Conservation (phyloP, 805 yeast species). For the Starmerella cellae region DNA sequence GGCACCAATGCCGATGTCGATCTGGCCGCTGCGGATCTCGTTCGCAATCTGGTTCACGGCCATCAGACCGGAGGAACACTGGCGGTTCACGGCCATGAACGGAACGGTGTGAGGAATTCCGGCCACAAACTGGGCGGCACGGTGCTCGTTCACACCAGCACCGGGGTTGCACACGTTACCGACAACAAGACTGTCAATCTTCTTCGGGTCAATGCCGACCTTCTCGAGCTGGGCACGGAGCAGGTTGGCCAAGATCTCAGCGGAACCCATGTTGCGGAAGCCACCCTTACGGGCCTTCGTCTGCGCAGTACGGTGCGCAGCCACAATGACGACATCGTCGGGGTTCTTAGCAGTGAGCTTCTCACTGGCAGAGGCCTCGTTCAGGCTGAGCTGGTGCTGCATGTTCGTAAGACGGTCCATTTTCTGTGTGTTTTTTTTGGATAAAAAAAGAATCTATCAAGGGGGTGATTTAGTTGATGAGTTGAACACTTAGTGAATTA, state of each 20-base stretch:
- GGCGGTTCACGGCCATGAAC: conserved; percentile 79
- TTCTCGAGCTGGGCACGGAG: conserved; percentile 47
- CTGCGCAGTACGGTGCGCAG: conserved; percentile 82
- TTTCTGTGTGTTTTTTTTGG: background rate
- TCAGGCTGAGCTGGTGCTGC: conserved; percentile 25
- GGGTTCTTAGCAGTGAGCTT: conserved; percentile 45
- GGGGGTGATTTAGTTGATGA: background rate
- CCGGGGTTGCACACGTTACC: conserved; percentile 89
- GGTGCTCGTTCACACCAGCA: conserved; percentile 53
- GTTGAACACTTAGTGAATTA: background rate
- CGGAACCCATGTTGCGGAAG: conserved; percentile 71
- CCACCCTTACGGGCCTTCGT: conserved; percentile 79
- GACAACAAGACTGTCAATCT: conserved; percentile 72
- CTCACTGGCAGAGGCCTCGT: conserved; percentile 25
- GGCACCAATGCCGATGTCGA: conserved; percentile 77
- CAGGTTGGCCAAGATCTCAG: conserved; percentile 57
- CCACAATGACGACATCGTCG: conserved; percentile 81
- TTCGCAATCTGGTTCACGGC: conserved; percentile 41
- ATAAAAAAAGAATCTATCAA: too few relatives aligned
- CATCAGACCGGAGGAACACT: conserved; percentile 87
- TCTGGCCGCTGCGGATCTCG: conserved; percentile 75
- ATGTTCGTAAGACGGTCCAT: conserved; percentile 28
- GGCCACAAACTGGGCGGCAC: conserved; percentile 76
- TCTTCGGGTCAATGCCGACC: conserved; percentile 37
- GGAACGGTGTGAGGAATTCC: conserved; percentile 75